A percentile compares a stretch with the other conserved stretches of the same genome.
These are phyloP conservation scores for Daedalea quercina DNA, from an alignment of 768 basidiomycete genomes.

Conservation along the genomic window DNA sequence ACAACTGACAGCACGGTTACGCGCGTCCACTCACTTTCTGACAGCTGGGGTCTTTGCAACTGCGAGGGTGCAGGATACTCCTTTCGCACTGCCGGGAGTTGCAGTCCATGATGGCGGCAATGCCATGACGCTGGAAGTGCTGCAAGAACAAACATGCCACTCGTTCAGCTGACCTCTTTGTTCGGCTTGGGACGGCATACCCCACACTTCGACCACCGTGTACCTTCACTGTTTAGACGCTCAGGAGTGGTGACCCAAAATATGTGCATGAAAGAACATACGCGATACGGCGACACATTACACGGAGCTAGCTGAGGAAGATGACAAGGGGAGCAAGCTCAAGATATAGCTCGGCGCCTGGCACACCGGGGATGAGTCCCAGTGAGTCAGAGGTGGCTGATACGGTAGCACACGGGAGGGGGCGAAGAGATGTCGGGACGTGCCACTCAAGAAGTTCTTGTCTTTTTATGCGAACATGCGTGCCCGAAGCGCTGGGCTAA, in stretches of 20 bases:
- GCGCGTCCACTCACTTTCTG: slow-evolving; percentile 39
- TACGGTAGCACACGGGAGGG: background rate
- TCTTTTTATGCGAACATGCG: slow-evolving; percentile 11
- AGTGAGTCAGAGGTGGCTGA: background rate
- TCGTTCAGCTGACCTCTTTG: slow-evolving; percentile 10
- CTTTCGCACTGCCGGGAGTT: slow-evolving; percentile 55
- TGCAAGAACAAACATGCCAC: slow-evolving; percentile 19
- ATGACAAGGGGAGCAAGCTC: background rate
- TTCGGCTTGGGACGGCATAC: slow-evolving; percentile 29
- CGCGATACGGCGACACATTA: slow-evolving; percentile 76
- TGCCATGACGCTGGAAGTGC: slow-evolving; percentile 76
- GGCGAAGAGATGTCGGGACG: background rate
- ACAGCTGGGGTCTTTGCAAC: slow-evolving; percentile 49
- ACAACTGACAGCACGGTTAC: background rate
- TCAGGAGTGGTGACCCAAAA: background rate
- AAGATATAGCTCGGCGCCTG: background rate
- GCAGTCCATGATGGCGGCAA: slow-evolving; percentile 73
- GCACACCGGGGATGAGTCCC: background rate
- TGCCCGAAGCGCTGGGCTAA: slow-evolving; percentile 12
- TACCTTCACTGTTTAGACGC: slow-evolving; percentile 53
- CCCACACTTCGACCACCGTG: slow-evolving; percentile 65
- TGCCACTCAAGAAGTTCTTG: slow-evolving; percentile 11
- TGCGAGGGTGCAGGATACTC: slow-evolving; percentile 52
- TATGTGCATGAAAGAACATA: slow-evolving; percentile 32
- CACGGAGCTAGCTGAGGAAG: background rate